These are phyloP conservation scores for Trypanosoma theileri DNA, from an alignment of 208 protist species.

Conservation along the genomic window DNA sequence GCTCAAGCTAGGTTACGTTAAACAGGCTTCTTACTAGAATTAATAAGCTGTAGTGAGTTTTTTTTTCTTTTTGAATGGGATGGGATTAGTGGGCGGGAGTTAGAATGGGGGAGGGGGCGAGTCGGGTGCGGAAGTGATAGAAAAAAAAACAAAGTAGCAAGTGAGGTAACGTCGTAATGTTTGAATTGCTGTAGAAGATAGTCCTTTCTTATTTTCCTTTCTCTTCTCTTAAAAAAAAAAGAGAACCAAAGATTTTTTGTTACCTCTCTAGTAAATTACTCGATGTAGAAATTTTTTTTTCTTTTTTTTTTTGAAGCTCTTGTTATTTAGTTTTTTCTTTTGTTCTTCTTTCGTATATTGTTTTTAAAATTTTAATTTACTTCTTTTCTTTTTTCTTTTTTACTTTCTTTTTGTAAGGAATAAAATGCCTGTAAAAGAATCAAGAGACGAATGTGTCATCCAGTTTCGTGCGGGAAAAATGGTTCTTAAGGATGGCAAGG, in stretches of 20 bases:
- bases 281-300: background rate
- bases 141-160: constrained; percentile 19
- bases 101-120: background rate
- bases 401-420: background rate
- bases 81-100: background rate
- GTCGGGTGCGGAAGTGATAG: constrained; percentile 12
- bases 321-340: constrained; percentile 27
- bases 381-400: background rate
- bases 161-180: background rate
- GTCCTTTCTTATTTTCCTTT: constrained; percentile 20
- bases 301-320: background rate
- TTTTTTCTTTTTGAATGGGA: background rate
- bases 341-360: constrained; percentile 18
- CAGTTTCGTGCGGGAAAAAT: constrained; percentile 76
- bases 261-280: constrained; percentile 10
- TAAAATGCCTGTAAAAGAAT: background rate
- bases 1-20: constrained; percentile 88
- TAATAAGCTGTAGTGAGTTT: constrained; percentile 5
- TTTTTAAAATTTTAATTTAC: background rate
- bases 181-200: constrained; percentile 22
- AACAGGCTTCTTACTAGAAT: constrained; percentile 83
- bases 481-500: constrained; percentile 59
- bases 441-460: constrained; percentile 30
- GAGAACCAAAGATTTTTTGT: too few species aligned
- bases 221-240: constrained; percentile 4